Base-by-base conservation (phyloP, 2,329 filamentous ascomycete genomes). In the Blastomyces percursus region DNA sequence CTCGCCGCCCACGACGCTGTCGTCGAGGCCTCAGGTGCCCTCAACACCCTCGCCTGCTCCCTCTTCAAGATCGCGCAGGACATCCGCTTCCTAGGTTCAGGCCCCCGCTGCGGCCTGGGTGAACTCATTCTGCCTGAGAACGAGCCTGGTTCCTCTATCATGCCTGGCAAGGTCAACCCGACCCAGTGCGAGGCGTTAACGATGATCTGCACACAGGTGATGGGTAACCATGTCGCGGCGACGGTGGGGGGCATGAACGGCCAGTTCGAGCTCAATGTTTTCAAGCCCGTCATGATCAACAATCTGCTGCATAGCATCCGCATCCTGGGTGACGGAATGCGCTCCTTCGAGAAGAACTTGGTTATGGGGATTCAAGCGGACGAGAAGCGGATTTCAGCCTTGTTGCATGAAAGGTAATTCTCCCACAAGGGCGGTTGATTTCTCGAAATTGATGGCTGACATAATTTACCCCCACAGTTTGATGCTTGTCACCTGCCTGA, bases 141-240 rank as follows among this genome's bases (percentile, higher is more conserved):
- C 80, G 94, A 99, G 82, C 94, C 94, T 42, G 93, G 93, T 67
- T 94, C 89, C 73, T 95, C 90, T 70, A 97, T 99, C 82, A 99
- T 99, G 94, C 94, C 94, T 54, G 94, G 94, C 73, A 99, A 99
- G 82, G 94, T 99, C 75, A 99, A 99, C 82, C 94, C 94, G 40
- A 99, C 94, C 40, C 94, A 99, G 80, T 96, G 91, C 79, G 94
- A 99, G 82, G 90, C 91, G 65, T 81, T 99, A 76, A 97, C 94
- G 70, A 99, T 99, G 94, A 82, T 97, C 65, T 96, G 93, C 81
- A 86, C 90, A 24, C 94, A 99, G 79, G 93, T 99, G 66, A 96
- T 97, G 84, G 94, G 94, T 73, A 99, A 99, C 83, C 87, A 97
- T 75, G 88, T 91, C 61, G 91, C 94, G 46, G 87, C 90, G 65